Base-by-base conservation (phyloP, 345 rosid genomes). In the Citrus mangshanensis region DNA sequence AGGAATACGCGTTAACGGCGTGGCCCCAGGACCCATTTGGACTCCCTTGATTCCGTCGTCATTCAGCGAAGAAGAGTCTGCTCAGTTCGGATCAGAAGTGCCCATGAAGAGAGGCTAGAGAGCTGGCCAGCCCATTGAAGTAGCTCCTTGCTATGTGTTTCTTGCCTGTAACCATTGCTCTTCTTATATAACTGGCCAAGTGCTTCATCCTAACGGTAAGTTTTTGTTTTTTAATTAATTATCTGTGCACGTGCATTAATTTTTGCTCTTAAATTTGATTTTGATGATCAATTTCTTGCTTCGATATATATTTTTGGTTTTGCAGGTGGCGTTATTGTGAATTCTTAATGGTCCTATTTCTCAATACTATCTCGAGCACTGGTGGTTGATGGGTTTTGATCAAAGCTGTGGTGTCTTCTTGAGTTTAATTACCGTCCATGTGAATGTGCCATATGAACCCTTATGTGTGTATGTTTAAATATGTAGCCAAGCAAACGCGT, bases 1-100 rank as follows among this genome's bases (percentile, higher is more conserved):
- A 79, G 92, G 95, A 3, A 89, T 93, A 12, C 87, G 92, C 1
- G 91, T 94, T 19, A 91, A 94, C 3, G 96, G 92, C 1, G 96
- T 93, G 0, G 95, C 93, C 5, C 96, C 96, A 0, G 95, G 97
- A 21, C 96, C 94, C 9, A 89, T 93, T 10, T 91, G 93, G 97
- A 94, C 95, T n/a, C 97, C 93, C 1, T 71, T 94, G 80, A 81
- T 90, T 40, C 89, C 95, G 0, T 81, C 95, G 5, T 89, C 96
- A 0, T 89, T 89, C 73, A 74, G 69, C 1, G 87, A 87, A 21
- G 93, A 93, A 7, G 85, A 85, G 80, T 78, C 79, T 32, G 74
- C 73, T 3, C 56, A 82, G 65, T 88, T 93, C n/a, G 96, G 96
- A 5, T 75, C 81, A 0, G 81, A 90, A 49, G 87, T 85, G 38